Base-by-base conservation (phyloP, 352 stramenopile genomes). In the Pythium chondricola region DNA sequence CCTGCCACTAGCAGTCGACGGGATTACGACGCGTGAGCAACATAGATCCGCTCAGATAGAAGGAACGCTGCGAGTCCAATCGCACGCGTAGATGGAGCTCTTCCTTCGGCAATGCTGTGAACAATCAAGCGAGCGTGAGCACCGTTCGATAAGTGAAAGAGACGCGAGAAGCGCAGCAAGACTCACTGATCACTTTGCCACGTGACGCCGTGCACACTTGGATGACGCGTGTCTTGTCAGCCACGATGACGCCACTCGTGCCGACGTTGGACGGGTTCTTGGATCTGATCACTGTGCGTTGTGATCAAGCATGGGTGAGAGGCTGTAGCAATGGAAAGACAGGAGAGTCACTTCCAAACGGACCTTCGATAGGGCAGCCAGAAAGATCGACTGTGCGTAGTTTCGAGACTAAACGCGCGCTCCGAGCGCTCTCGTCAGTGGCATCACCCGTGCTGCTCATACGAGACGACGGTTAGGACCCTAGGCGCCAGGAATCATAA, bases 351-450 rank as follows among this genome's bases (percentile, higher is more conserved):
- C 38, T 26, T 5, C 3, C 55, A n/a, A n/a, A n/a, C n/a, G 27
- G 56, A 88, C 75, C 68, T 83, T 85, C 71, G 20, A 88, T 35
- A 1, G 71, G 72, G 42, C 74, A 88, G 10, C 79, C 79, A 2
- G 77, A 87, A 6, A 90, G 62, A 52, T 90, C 79, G 44, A 88
- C 39, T 26, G 47, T 63, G 24, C 77, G 78, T 18, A 90, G 49
- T 47, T 85, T 88, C 5, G 62, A 43, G 24, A 82, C 67, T 3
- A 88, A 30, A 17, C 67, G 66, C 2, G 41, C 39, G 25, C 37
- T 65, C 2, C 64, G 56, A 16, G 29, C 33, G 7, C 36, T 35
- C 11, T 47, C 40, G 26, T 67, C 61, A 2, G 29, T 54, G 16
- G 35, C 32, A 14, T 60, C 24, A 3, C 56, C 53, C 3, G 50